Conservation (phyloP, 148 eudicot species). For the Hydrangea macrophylla region DNA sequence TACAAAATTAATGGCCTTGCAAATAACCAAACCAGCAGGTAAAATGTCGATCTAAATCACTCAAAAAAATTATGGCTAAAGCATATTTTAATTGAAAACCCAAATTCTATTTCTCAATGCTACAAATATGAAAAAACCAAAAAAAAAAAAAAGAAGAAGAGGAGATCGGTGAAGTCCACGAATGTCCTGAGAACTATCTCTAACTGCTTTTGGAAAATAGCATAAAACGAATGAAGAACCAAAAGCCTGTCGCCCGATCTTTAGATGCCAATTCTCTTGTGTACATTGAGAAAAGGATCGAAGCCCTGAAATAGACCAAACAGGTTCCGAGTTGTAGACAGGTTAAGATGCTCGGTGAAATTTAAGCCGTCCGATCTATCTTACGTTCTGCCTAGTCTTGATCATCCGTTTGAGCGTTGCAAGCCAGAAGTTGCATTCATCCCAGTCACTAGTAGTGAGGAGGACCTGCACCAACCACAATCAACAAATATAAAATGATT, state of each 20-base stretch:
- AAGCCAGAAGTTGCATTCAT: conserved; percentile 77
- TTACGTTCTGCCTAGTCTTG: conserved; percentile 58
- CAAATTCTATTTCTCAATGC: conserved; percentile 11
- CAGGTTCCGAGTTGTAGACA: not conserved
- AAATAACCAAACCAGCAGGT: not conserved
- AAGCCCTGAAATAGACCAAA: not conserved
- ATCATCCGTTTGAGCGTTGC: conserved; percentile 73
- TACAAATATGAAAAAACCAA: not conserved
- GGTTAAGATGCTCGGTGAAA: not conserved
- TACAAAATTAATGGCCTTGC: conserved; percentile 5
- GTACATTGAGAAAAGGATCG: conserved; percentile 20
- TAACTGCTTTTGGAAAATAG: conserved; percentile 9
- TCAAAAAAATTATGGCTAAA: not conserved
- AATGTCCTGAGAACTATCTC: conserved; percentile 16
- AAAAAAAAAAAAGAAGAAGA: no score
- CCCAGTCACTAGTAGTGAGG: conserved; percentile 82
- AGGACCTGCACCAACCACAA: conserved; percentile 36
- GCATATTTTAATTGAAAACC: not conserved
- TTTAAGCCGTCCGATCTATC: conserved; percentile 24
- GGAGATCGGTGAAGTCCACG: not conserved
- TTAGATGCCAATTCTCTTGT: conserved; percentile 8
- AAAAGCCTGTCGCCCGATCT: conserved; percentile 12
- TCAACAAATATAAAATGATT: not conserved
- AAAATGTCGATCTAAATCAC: not conserved
- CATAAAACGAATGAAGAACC: not conserved